phyloP scores from a whole-genome alignment of 1,139 yeast genomes.

The Barnettozyma hawaiiensis region DNA sequence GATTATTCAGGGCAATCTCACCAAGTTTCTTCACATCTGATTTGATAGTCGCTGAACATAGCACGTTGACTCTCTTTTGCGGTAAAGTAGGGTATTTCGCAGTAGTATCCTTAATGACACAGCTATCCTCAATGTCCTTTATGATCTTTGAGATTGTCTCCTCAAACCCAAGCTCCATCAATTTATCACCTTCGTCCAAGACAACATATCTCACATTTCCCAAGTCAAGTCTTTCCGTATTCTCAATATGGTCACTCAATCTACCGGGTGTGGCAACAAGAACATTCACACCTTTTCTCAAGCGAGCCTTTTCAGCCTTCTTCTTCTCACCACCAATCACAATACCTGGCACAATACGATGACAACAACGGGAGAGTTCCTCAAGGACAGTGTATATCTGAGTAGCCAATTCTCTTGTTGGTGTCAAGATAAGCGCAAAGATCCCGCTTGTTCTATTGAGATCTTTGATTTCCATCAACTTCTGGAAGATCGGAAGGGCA shows the following conservation, averaged over 20 bases:
- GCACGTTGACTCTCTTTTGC: constrained; percentile 59
- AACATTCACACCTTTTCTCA: constrained; percentile 88
- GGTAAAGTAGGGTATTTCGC: constrained; percentile 56
- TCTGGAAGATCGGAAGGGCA: constrained; percentile 72
- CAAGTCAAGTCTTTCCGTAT: constrained; percentile 68
- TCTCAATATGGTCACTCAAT: constrained; percentile 86
- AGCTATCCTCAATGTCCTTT: constrained; percentile 43
- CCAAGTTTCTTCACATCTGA: constrained; percentile 77
- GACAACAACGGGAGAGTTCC: constrained; percentile 63
- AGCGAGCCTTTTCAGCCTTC: constrained; percentile 93
- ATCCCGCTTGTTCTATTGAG: constrained; percentile 70
- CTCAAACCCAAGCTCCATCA: constrained; percentile 93
- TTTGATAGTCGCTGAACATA: constrained; percentile 94
- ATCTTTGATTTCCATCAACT: constrained; percentile 50
- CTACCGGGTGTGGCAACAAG: constrained; percentile 98
- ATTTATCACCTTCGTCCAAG: constrained; percentile 91
- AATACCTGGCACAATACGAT: constrained; percentile 83
- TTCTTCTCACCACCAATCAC: constrained; percentile 98
- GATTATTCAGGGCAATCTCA: constrained; percentile 62
- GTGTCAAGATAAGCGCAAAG: constrained; percentile 82
- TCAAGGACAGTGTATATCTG: constrained; percentile 84
- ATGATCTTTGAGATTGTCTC: constrained; percentile 82
- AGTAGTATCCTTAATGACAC: constrained; percentile 38
- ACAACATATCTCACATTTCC: constrained; percentile 76
- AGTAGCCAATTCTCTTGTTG: constrained; percentile 92